Conservation (phyloP, 129 eudicot genomes). For the Erigeron canadensis region DNA sequence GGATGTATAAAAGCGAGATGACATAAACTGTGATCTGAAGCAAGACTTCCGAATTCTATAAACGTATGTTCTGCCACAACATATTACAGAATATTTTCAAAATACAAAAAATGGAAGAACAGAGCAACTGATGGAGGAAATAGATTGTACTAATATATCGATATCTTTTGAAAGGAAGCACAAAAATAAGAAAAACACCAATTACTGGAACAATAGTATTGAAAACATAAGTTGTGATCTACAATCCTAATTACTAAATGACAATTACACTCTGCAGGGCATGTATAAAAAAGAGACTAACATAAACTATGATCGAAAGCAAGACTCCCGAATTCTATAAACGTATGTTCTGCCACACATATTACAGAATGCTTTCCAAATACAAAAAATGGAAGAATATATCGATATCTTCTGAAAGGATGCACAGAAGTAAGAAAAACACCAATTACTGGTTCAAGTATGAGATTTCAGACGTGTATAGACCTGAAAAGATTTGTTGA, state of each 20-base stretch:
- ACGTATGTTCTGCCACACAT: constrained; percentile 2
- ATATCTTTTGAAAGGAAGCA: constrained; percentile 11
- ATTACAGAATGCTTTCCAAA: constrained; percentile 4
- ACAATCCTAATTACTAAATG: neutral
- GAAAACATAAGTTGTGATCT: neutral
- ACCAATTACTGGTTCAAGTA: neutral
- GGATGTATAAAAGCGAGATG: neutral
- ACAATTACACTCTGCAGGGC: constrained; percentile 14
- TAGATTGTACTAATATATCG: constrained; percentile 13
- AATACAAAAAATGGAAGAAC: neutral
- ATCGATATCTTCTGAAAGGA: constrained; percentile 10
- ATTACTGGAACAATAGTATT: constrained; percentile 2
- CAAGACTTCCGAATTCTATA: constrained; percentile 15
- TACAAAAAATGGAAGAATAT: neutral
- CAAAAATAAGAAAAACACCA: neutral
- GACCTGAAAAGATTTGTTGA: constrained; percentile 88
- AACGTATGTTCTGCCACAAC: constrained; percentile 7
- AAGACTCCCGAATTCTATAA: constrained; percentile 13
- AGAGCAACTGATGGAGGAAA: neutral
- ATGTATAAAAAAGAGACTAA: neutral
- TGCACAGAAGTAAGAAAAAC: neutral
- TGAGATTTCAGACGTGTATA: constrained; percentile 9
- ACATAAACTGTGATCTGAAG: neutral
- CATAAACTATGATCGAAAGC: constrained; percentile 15
- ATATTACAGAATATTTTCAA: neutral